Evolutionary conservation across 2,329 filamentous ascomycete species (phyloP), one percentile per base, ranked within the genome.

Genomic region (Talaromyces piceae): DNA sequence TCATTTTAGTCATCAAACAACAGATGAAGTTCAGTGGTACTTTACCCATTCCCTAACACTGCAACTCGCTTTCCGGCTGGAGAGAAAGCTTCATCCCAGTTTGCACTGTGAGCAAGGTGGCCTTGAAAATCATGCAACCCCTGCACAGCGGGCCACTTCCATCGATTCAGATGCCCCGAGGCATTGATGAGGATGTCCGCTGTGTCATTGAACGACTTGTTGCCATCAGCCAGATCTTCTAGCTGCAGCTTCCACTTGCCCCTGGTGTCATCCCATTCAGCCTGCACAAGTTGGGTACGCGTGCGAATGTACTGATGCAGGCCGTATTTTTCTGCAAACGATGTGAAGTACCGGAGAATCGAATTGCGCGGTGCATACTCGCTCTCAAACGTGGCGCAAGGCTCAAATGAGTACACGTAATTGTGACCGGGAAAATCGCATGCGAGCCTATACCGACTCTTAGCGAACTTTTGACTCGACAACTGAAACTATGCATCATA

Each of bases 391-490:
- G 25, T 18, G 3, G 43, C 23, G 8, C 27, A 25, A 3, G 43
- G 43, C 43, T 28, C 43, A 45, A 27, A 28, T 6, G 43, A 45
- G 27, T 28, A 27, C 1, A 18, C 43, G 22, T 45, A 45, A n/a
- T 45, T 45, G 43, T 45, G 43, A 18, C n/a, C 25, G 4, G 43
- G 43, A n/a, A 45, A 27, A 28, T 45, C 43, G 13, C 43, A 45
- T 28, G 31, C 31, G 16, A 37, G 8, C 11, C 31, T 37, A 11
- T 37, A 37, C 5, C 16, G 20, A 18, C n/a, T n/a, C n/a, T n/a
- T n/a, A n/a, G n/a, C n/a, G n/a, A n/a, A n/a, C n/a, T n/a, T n/a
- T n/a, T n/a, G n/a, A n/a, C 31, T 20, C 20, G 31, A 18, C 31
- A 37, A 37, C 20, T 37, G 16, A 37, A 3, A 18, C 4, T 13